A percentile compares a stretch with the other conserved stretches of the same genome.
Evolutionary conservation across 345 rosid genomes (phyloP).

Genomic region (Brassica cretica): DNA sequence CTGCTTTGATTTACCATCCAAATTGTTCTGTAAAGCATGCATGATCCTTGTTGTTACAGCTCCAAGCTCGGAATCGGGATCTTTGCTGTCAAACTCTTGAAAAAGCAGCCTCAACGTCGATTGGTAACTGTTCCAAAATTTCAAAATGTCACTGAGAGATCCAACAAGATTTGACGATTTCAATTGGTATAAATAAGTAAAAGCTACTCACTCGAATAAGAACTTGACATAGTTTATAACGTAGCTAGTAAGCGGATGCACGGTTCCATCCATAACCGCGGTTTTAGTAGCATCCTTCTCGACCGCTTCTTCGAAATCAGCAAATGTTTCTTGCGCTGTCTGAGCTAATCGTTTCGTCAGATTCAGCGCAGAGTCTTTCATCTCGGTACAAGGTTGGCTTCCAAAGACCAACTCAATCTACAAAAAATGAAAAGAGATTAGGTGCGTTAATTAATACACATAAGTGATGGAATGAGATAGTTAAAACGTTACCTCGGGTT

Average conservation of each 20-base stretch:
- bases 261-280: constrained; percentile 94
- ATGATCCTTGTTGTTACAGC: constrained; percentile 76
- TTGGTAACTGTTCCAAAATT: constrained; percentile 57
- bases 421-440: constrained; percentile 2
- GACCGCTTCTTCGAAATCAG: constrained; percentile 94
- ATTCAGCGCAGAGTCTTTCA: constrained; percentile 72
- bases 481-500: constrained; percentile 66
- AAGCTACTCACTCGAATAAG: constrained; percentile 76
- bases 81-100: constrained; percentile 62
- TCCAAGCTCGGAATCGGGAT: constrained; percentile 66
- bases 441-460: neutral
- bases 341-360: constrained; percentile 83
- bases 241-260: constrained; percentile 96
- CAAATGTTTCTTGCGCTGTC: constrained; percentile 92
- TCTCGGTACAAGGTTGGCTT: constrained; percentile 66
- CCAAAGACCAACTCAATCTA: constrained; percentile 70
- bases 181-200: neutral
- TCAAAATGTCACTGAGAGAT: neutral
- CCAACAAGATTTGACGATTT: neutral
- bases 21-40: constrained; percentile 84
- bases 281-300: constrained; percentile 98
- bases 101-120: constrained; percentile 82
- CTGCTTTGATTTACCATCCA: constrained; percentile 43
- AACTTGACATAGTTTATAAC: constrained; percentile 95
- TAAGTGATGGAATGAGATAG: constrained; percentile 14